A percentile compares a stretch with the other conserved stretches of the same genome.
phyloP scores from a whole-genome alignment of 164 flowering plant genomes.

The Tetracentron sinense region DNA sequence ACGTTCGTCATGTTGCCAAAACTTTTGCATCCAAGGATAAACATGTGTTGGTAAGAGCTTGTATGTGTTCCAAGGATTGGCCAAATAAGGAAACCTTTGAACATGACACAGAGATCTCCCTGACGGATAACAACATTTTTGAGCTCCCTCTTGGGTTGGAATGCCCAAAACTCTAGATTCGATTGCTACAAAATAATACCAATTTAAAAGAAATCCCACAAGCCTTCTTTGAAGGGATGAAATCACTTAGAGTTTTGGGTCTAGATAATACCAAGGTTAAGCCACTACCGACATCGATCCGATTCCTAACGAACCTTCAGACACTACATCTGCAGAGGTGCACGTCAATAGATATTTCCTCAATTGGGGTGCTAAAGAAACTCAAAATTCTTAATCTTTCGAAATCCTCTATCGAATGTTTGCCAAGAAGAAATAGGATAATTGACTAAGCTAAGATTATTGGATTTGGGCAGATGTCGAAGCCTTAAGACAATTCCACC shows the following conservation, averaged over 20 bases:
- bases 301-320: neutral
- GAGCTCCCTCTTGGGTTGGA: neutral
- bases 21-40: neutral
- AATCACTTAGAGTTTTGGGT: neutral
- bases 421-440: neutral
- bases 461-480: no score
- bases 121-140: neutral
- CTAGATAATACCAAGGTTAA: neutral
- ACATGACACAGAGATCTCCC: neutral
- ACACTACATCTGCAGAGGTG: neutral
- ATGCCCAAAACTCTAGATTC: neutral
- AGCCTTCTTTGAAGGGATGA: conserved; percentile 1
- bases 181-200: neutral
- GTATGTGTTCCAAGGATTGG: neutral
- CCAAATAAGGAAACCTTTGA: neutral
- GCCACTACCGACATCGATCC: neutral
- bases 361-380: no score
- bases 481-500: neutral
- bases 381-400: no score
- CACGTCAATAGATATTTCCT: neutral
- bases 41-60: neutral
- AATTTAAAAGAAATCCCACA: neutral
- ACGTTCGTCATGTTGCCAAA: conserved; percentile 7
- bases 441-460: neutral
- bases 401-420: no score